Base-by-base conservation (phyloP, 2,329 filamentous ascomycete species). In the Talaromyces rugulosus region DNA sequence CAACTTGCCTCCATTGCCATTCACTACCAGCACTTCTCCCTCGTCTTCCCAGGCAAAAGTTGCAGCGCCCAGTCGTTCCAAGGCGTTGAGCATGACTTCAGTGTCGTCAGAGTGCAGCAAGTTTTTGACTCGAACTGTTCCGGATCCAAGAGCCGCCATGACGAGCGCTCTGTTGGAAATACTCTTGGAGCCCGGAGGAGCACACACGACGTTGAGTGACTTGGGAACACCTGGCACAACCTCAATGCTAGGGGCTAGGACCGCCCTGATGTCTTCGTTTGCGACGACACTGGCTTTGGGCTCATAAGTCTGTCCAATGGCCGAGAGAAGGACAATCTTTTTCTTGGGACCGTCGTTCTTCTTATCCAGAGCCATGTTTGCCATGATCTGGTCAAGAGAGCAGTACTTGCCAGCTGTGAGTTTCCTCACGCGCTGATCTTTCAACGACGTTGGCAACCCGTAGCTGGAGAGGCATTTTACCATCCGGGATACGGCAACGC, bases 351-450 rank as follows among this genome's bases (percentile, higher is more conserved):
- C 95, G 52, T 96, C 90, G 67, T 99, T 99, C 82, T 99, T 99
- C 84, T 99, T 99, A 78, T 99, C 95, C 8, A 99, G 89, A 0
- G 90, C 92, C 95, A 99, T 99, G 74, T 96, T 96, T 67, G 89
- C 84, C 61, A 99, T 83, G 58, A 99, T 78, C 40, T 90, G 85
- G 68, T 97, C 91, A 2, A 97, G 91, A 0, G 90, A 89, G 73
- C 95, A 99, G 66, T 86, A 83, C 77, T 96, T 97, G 59, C 90
- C 91, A 1, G 92, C 93, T 4, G 92, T 93, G 64, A 95, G 80
- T 70, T 89, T 91, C 51, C 89, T 84, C 51, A 99, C 88, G 33
- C 88, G 87, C 74, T 92, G 90, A 77, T 99, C 93, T 40, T 89
- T 84, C 8, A 97, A 77, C 0, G 92, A 92, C 4, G 89, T 95